A percentile compares a stretch with the other conserved stretches of the same genome.
Conservation (phyloP, 1,284 basidiomycete species). For the Tilletia setariae region DNA sequence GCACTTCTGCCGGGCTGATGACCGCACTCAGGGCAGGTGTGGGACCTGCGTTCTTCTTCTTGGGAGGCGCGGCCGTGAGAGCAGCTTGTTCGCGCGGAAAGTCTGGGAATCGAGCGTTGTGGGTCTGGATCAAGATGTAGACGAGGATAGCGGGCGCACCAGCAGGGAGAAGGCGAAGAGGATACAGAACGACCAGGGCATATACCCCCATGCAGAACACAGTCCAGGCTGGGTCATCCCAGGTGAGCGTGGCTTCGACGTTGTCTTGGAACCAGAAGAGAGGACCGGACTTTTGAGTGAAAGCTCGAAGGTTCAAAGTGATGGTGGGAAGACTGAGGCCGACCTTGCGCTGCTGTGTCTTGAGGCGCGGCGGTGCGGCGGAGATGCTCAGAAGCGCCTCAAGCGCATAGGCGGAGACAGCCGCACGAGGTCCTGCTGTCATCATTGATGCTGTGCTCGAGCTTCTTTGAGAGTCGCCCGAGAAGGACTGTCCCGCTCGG, state of each 20-base stretch:
- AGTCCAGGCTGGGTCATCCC: slow-evolving; percentile 52
- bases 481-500: not conserved
- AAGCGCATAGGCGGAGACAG: slow-evolving; percentile 18
- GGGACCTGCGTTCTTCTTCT: slow-evolving; percentile 24
- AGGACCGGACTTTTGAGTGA: slow-evolving; percentile 51
- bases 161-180: slow-evolving; percentile 38
- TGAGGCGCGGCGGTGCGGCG: slow-evolving; percentile 41
- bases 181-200: slow-evolving; percentile 46
- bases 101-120: slow-evolving; percentile 36
- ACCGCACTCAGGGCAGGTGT: slow-evolving; percentile 15
- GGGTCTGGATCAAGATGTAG: slow-evolving; percentile 45
- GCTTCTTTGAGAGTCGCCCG: slow-evolving; percentile 1
- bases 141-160: slow-evolving; percentile 44
- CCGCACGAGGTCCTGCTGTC: not conserved
- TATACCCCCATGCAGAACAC: slow-evolving; percentile 53
- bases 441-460: slow-evolving; percentile 2
- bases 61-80: slow-evolving; percentile 9
- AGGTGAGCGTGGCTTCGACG: slow-evolving; percentile 49
- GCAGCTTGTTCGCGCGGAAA: slow-evolving; percentile 18
- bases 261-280: slow-evolving; percentile 53
- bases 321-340: slow-evolving; percentile 47
- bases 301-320: slow-evolving; percentile 51
- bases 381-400: slow-evolving; percentile 42
- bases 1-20: slow-evolving; percentile 6
- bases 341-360: slow-evolving; percentile 47